Evolutionary conservation across 2,329 filamentous ascomycete genomes (phyloP).

Genomic region (Domatiomyces catenatus): DNA sequence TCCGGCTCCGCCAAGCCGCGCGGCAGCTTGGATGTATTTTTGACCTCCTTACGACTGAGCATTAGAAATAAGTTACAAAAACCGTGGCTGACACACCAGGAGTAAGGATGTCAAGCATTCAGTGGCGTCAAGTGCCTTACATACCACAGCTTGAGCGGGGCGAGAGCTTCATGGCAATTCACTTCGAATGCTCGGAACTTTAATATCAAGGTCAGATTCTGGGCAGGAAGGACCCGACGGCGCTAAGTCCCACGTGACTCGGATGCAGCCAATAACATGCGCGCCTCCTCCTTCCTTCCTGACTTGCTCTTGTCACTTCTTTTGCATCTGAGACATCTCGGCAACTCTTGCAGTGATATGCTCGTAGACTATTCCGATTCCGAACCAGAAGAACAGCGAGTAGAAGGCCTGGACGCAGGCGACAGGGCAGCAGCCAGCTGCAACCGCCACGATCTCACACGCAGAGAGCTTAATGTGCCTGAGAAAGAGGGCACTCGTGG

Average conservation of each 20-base stretch:
- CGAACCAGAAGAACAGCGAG: background rate
- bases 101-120: too few species aligned
- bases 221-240: background rate
- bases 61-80: background rate
- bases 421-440: background rate
- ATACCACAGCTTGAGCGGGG: too few species aligned
- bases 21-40: background rate
- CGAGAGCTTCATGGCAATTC: too few species aligned
- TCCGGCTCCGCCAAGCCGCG: background rate
- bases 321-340: background rate
- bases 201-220: background rate
- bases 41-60: background rate
- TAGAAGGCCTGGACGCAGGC: background rate
- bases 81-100: background rate
- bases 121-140: too few species aligned
- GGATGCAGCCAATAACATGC: background rate
- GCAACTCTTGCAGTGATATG: background rate
- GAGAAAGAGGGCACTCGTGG: background rate
- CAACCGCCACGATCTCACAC: too few species aligned
- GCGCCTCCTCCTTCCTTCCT: background rate
- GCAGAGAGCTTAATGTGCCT: too few species aligned
- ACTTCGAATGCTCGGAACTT: too few species aligned
- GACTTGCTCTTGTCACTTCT: background rate
- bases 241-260: background rate
- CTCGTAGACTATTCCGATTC: background rate